These are phyloP conservation scores for Sclerotinia glacialis DNA, from an alignment of 2,329 filamentous ascomycete species.

Conservation along the genomic window DNA sequence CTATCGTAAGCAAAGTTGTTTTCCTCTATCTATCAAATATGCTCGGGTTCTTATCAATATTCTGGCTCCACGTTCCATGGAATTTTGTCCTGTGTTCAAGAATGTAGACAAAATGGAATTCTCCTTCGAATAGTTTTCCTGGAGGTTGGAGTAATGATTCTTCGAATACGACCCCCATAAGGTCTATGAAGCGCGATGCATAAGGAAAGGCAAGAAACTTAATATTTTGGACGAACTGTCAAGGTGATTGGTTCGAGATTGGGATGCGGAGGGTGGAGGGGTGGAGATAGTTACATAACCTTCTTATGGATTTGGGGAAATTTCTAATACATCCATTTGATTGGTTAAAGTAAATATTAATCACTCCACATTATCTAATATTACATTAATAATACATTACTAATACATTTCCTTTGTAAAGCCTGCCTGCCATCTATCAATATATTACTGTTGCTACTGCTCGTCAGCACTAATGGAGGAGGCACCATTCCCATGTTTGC, in stretches of 20 bases:
- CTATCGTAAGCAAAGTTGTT: not conserved
- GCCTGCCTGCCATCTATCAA: not conserved
- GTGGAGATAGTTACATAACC: not conserved
- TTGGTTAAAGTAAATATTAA: not conserved
- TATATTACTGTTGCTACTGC: not conserved
- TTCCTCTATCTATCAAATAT: not conserved
- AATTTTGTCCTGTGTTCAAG: not conserved
- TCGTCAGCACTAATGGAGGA: not conserved
- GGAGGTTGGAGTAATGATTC: not conserved
- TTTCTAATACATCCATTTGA: conserved; percentile 1
- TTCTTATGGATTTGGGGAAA: not conserved
- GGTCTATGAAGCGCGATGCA: not conserved
- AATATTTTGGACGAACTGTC: not conserved
- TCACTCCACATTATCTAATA: not conserved
- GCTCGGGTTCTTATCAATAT: not conserved
- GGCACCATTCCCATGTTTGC: conserved; percentile 4
- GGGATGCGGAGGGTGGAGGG: not conserved
- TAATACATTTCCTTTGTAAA: too few species aligned
- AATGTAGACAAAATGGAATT: not conserved
- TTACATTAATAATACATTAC: too few species aligned
- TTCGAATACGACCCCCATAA: not conserved
- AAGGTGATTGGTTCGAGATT: not conserved
- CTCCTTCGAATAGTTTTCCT: conserved; percentile 1
- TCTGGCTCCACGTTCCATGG: conserved; percentile 4
- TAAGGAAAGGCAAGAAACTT: not conserved